Conservation (phyloP, 2,329 filamentous ascomycete genomes). For the Corynespora cassiicola region DNA sequence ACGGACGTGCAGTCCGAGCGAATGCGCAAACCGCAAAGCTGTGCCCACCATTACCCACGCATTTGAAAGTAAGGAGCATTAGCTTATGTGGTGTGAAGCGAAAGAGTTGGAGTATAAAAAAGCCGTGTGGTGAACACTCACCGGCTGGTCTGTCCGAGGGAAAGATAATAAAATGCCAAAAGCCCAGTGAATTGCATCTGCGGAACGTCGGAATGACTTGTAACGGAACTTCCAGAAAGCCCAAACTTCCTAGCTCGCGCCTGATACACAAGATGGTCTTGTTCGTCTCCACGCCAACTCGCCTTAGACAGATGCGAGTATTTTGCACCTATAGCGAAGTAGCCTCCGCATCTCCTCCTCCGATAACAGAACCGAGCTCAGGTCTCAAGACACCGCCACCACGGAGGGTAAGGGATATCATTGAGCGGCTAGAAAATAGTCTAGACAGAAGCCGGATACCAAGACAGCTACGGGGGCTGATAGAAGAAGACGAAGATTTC, state of each 20-base stretch:
- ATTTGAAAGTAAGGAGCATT: conserved; percentile 26
- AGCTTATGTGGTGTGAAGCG: conserved; percentile 1
- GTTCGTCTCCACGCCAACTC: conserved; percentile 28
- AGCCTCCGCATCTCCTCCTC: conserved; percentile 16
- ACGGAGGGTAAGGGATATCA: conserved; percentile 16
- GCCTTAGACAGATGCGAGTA: conserved; percentile 43
- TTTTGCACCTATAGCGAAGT: conserved; percentile 51
- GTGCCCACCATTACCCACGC: conserved; percentile 47
- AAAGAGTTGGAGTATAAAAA: neutral
- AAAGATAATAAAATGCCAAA: conserved; percentile 49
- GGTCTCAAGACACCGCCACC: conserved; percentile 12
- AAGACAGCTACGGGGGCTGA: conserved; percentile 9
- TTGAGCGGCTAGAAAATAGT: conserved; percentile 13
- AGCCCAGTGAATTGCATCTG: conserved; percentile 48
- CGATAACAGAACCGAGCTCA: conserved; percentile 17
- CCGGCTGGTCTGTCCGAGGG: conserved; percentile 49
- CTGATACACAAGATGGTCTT: conserved; percentile 48
- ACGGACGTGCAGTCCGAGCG: conserved; percentile 47
- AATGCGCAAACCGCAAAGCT: conserved; percentile 44
- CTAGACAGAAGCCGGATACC: conserved; percentile 20
- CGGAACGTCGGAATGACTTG: conserved; percentile 43
- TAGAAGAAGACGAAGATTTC: conserved; percentile 17
- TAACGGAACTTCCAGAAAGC: conserved; percentile 32
- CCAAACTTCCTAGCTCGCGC: conserved; percentile 44
- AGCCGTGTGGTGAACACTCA: conserved; percentile 22